A percentile compares a stretch with the other conserved stretches of the same genome.
Evolutionary conservation across 345 rosid species (phyloP).

Genomic region (Populus euphratica): DNA sequence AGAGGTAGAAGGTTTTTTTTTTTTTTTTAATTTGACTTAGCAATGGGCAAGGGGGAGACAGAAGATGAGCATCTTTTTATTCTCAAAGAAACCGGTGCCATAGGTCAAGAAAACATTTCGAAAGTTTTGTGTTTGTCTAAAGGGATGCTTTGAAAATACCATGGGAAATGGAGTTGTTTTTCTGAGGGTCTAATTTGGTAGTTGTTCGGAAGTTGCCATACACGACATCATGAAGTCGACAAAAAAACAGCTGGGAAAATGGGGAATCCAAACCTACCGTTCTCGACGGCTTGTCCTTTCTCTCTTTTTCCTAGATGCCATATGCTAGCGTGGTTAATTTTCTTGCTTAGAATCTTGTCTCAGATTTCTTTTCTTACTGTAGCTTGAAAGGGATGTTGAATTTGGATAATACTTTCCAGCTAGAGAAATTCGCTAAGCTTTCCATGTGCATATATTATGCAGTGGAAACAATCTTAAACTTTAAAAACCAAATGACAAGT

Average conservation of each 20-base stretch:
- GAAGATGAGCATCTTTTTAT: conserved; percentile 5
- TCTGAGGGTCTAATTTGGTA: conserved; percentile 13
- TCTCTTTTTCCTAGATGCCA: conserved; percentile 12
- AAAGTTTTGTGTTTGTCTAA: neutral
- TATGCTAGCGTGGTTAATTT: neutral
- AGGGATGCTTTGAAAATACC: conserved; percentile 3
- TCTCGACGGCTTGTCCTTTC: conserved; percentile 14
- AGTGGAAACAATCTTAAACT: no score
- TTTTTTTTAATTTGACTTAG: neutral
- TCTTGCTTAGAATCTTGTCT: neutral
- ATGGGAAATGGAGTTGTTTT: neutral
- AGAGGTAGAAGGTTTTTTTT: neutral
- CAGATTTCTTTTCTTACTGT: neutral
- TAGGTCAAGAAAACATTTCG: conserved; percentile 18
- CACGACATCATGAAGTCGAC: conserved; percentile 35
- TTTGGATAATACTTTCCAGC: neutral
- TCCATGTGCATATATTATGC: neutral
- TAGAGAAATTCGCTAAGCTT: neutral
- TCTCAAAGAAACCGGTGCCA: neutral
- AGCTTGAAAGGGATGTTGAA: neutral
- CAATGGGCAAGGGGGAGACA: neutral
- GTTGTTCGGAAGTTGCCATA: conserved; percentile 33
- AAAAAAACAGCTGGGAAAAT: conserved; percentile 31
- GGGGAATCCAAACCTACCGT: conserved; percentile 39
- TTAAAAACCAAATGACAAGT: no score